Evolutionary conservation across 805 yeast genomes (phyloP), one percentile per base, ranked within the genome.

Genomic region (Dipodascus geniculatus): DNA sequence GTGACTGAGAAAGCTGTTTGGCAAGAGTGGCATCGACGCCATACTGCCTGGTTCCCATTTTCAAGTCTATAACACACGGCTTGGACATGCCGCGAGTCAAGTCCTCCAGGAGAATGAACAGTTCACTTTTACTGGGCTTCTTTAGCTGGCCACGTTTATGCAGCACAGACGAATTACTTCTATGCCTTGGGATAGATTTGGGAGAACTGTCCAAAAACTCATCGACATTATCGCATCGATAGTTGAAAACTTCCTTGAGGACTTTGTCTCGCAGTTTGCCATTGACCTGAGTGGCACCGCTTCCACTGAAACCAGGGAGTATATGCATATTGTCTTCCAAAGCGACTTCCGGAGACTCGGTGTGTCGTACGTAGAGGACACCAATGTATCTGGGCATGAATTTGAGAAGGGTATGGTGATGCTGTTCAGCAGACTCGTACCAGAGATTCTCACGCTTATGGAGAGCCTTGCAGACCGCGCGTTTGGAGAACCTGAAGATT

Each of bases 1-100:
- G 74, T 33, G 87, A 71, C 70, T 93, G 99, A 0, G 96, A 87
- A 50, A 71, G 65, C 63, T 82, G 84, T 68, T 93, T 93, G 50
- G 80, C 70, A 14, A 69, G 66, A 4, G 76, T 74, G 0, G 98
- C 97, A 58, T 89, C 96, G n/a, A 91, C 84, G 8, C 99, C 99
- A 63, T 93, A 93, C 68, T 93, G 99, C 55, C 99, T 76, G 0
- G 99, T 91, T 0, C 99, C 99, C 98, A 93, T 93, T 65, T 93
- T 93, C 61, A 93, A 74, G 69, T 93, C 99, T 50, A 93, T 71
- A 0, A 91, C 98, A 65, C 96, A 90, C 0, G 99, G 97, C 58
- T 78, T 78, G 28, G 69, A 72, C 82, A 91, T 81, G 22, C 87
- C 87, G 53, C 83, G 77, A 0, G 98, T 93, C 50, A 93, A 71